These are phyloP conservation scores for Voacanga thouarsii DNA, from an alignment of 257 asterid genomes.

Conservation along the genomic window DNA sequence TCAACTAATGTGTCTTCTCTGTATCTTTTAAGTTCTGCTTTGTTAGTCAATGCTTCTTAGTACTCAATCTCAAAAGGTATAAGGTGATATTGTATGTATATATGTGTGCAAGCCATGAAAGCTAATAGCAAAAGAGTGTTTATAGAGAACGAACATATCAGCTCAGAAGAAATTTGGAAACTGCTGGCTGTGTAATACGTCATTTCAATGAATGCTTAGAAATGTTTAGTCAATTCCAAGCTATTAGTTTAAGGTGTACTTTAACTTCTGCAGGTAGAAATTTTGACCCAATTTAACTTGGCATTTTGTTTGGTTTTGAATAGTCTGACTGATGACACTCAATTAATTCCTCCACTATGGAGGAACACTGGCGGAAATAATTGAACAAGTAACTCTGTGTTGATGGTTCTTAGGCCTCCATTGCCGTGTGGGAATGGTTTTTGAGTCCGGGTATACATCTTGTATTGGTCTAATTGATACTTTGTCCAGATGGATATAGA, in stretches of 20 bases:
- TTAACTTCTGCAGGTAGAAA: no score
- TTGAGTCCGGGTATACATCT: no score
- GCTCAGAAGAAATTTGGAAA: background rate
- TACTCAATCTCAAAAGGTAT: background rate
- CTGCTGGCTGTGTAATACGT: slow-evolving; percentile 2
- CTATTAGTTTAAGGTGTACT: background rate
- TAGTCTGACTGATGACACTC: no score
- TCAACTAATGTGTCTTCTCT: background rate
- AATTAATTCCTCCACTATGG: no score
- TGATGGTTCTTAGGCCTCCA: no score
- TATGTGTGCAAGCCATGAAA: background rate
- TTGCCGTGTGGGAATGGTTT: no score
- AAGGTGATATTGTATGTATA: background rate
- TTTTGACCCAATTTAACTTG: background rate
- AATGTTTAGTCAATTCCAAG: background rate
- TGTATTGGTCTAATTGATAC: no score
- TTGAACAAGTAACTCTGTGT: no score
- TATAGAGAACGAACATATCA: background rate
- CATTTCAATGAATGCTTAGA: background rate
- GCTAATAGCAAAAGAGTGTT: background rate
- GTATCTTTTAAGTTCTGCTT: background rate
- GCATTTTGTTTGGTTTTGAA: no score
- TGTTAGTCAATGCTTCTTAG: slow-evolving; percentile 3
- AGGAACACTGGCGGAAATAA: no score
- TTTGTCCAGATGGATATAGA: no score